phyloP scores from a whole-genome alignment of 2,329 filamentous ascomycete genomes.

The Xylaria sp. region DNA sequence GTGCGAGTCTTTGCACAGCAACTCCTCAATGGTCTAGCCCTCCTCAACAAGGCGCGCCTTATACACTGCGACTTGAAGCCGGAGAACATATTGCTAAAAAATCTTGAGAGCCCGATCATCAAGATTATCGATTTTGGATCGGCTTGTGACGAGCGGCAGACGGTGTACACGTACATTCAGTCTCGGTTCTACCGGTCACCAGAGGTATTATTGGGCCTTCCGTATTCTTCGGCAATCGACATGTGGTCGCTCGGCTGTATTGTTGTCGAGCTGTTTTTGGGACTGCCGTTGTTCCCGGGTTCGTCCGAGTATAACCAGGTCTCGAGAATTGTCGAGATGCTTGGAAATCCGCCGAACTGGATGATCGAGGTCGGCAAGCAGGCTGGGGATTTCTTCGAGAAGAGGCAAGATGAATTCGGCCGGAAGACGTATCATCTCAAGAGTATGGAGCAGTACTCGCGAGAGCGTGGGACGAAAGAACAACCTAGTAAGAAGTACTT shows the following conservation, averaged over 20 bases:
- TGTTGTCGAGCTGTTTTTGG: slow-evolving; percentile 95
- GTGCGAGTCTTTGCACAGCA: slow-evolving; percentile 98
- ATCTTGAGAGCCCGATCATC: slow-evolving; percentile 97
- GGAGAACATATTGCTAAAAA: slow-evolving; percentile 96
- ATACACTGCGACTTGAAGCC: slow-evolving; percentile 99
- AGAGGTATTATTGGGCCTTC: slow-evolving; percentile 90
- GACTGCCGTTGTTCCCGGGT: slow-evolving; percentile 90
- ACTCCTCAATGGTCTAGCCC: slow-evolving; percentile 84
- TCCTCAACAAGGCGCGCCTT: slow-evolving; percentile 92
- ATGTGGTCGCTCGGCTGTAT: slow-evolving; percentile 99
- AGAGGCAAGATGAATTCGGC: slow-evolving; percentile 86
- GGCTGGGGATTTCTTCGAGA: slow-evolving; percentile 96
- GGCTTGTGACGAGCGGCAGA: slow-evolving; percentile 96
- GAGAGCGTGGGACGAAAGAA: slow-evolving; percentile 94
- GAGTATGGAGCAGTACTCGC: slow-evolving; percentile 96
- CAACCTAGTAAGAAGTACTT: slow-evolving; percentile 99
- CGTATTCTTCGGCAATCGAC: slow-evolving; percentile 97
- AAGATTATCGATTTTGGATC: slow-evolving; percentile 99
- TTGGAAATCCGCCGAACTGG: slow-evolving; percentile 94
- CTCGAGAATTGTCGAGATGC: slow-evolving; percentile 95
- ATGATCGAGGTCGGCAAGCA: slow-evolving; percentile 99
- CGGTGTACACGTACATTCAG: slow-evolving; percentile 98
- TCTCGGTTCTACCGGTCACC: slow-evolving; percentile 97
- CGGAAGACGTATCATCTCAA: slow-evolving; percentile 90
- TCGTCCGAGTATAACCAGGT: slow-evolving; percentile 99